Evolutionary conservation across 140 eudicot species (phyloP).

Genomic region (Stevia rebaudiana): DNA sequence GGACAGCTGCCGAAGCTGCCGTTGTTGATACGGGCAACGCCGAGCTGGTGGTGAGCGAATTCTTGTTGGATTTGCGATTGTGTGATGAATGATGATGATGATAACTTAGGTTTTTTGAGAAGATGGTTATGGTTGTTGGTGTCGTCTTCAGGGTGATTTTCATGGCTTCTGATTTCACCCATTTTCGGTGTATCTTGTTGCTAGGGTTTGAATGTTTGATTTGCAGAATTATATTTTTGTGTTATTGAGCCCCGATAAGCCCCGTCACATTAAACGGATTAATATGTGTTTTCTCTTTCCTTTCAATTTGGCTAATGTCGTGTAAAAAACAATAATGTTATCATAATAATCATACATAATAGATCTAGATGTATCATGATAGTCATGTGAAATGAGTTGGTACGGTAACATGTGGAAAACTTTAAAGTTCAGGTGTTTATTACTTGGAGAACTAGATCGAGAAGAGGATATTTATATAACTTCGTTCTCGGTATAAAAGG

Average conservation of each 20-base stretch:
- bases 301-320: too few relatives aligned
- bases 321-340: too few relatives aligned
- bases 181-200: slow-evolving; percentile 10
- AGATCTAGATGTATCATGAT: too few relatives aligned
- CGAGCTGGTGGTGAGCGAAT: slow-evolving; percentile 50
- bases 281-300: background rate
- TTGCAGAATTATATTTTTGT: background rate
- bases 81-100: slow-evolving; percentile 25
- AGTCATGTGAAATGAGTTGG: too few relatives aligned
- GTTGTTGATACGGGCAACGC: slow-evolving; percentile 55
- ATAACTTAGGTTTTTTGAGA: slow-evolving; percentile 39
- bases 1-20: slow-evolving; percentile 77
- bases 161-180: slow-evolving; percentile 33
- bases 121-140: slow-evolving; percentile 11
- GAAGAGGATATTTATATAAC: too few relatives aligned
- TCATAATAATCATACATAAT: too few relatives aligned
- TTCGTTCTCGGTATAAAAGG: too few relatives aligned
- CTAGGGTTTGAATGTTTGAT: slow-evolving; percentile 21
- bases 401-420: too few relatives aligned
- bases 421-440: too few relatives aligned
- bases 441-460: too few relatives aligned
- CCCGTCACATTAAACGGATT: slow-evolving; percentile 12
- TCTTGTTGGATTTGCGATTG: slow-evolving; percentile 42
- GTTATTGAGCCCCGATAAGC: background rate
- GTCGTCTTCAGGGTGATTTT: slow-evolving; percentile 1